Conservation (phyloP, 2,329 filamentous ascomycete genomes). For the Metarhizium guizhouense region DNA sequence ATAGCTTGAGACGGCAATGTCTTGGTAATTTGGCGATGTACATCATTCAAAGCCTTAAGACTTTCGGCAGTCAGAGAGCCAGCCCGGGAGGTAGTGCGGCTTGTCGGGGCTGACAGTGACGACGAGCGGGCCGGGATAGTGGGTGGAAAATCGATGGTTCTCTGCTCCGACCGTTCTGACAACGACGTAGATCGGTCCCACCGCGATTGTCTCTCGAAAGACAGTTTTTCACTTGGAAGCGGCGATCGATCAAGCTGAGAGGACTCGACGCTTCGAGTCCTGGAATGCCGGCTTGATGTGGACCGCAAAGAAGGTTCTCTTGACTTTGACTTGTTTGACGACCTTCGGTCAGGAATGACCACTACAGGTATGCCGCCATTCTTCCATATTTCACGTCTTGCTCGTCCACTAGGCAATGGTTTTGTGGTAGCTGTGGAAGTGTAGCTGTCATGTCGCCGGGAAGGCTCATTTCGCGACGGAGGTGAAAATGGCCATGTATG, state of each 20-base stretch:
- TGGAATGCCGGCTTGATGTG: conserved; percentile 48
- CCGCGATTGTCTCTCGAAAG: conserved; percentile 32
- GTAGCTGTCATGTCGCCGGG: conserved; percentile 34
- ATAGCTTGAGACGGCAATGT: not conserved
- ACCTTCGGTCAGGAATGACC: conserved; percentile 49
- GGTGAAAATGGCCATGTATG: conserved; percentile 18
- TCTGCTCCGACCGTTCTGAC: conserved; percentile 41
- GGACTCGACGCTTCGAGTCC: conserved; percentile 44
- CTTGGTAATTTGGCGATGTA: conserved; percentile 10
- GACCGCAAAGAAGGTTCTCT: conserved; percentile 49
- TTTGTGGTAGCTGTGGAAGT: conserved; percentile 38
- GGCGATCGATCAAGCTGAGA: conserved; percentile 32
- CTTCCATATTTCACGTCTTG: conserved; percentile 50
- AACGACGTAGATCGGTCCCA: conserved; percentile 35
- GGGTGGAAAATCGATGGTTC: conserved; percentile 53
- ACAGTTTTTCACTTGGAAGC: conserved; percentile 31
- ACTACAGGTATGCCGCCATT: conserved; percentile 54
- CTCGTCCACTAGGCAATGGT: conserved; percentile 43
- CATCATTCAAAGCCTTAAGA: conserved; percentile 43
- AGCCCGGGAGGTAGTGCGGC: conserved; percentile 42
- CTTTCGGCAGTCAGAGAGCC: conserved; percentile 37
- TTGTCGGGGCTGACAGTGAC: conserved; percentile 54
- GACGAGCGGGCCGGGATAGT: conserved; percentile 47
- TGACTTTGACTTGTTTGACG: conserved; percentile 44
- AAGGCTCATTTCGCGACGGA: conserved; percentile 17